Evolutionary conservation across 2,329 filamentous ascomycete genomes (phyloP), one percentile per base, ranked within the genome.

Genomic region (Scedosporium aurantiacum): DNA sequence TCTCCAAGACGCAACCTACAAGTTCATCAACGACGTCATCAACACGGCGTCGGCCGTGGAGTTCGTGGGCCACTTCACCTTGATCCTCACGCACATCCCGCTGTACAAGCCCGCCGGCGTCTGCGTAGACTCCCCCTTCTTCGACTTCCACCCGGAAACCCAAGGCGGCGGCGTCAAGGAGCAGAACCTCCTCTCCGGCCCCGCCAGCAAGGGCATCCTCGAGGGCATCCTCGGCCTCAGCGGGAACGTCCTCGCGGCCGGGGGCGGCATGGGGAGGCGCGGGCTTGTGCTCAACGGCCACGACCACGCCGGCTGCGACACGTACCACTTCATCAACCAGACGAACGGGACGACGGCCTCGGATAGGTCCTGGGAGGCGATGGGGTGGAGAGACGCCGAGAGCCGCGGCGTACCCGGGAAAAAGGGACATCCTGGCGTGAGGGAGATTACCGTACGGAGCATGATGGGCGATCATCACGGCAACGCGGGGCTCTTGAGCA

Each of bases 381-480:
- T 70, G 16, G 71, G 72, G 10, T 86, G 81, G 78, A 63, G 67
- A 1, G 73, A 79, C 52, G 80, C 80, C 1, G 69, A 72, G 10
- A 65, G 67, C 4, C 70, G 71, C 12, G 71, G 72, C 63, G 64
- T 86, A 23, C 69, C 77, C 1, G 74, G 72, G 6, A 70, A 72
- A 1, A 66, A 73, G 1, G 77, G 74, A 4, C 66, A 82, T 2
- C 83, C 88, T 0, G 88, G 88, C 0, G 78, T 97, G 5, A 81
- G 93, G 28, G 94, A 99, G 74, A 85, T 97, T 65, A 99, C 94
- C 0, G 89, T 99, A 2, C 86, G 92, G 63, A 96, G 91, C 73
- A 97, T 99, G 91, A 99, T 99, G 94, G 94, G 94, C 61, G 89
- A 90, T 62, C 99, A 89, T 73, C 87, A 85, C n/a, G 94, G 94